Evolutionary conservation across 257 asterid genomes (phyloP), one percentile per base, ranked within the genome.

Genomic region (Marsdenia floribunda): DNA sequence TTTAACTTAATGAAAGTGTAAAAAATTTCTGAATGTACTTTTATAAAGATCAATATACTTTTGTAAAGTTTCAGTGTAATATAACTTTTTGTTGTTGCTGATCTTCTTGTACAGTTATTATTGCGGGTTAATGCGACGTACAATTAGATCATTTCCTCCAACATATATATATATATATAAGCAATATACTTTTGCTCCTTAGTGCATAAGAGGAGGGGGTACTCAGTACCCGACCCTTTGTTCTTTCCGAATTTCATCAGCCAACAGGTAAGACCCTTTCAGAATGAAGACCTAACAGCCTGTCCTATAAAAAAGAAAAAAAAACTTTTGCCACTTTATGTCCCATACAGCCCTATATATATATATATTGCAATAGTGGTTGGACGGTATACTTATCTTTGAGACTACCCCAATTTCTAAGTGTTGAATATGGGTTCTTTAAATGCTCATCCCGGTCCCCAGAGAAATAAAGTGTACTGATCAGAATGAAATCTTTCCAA

Each of bases 401-500:
- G 58, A 71, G 77, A 71, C 49, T 44, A 44, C 77, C 68, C 68
- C 69, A 40, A 29, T 49, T 21, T 12, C 29, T 13, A 42, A 50
- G 46, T 40, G 46, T 40, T 5, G 46, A 66, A 64, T 24, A 50
- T 69, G 58, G 40, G 13, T 66, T 46, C 13, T 44, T 42, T 22
- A 68, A 68, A 29, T 0, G 33, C 33, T 29, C 33, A 29, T 29
- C 33, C 33, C 33, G 33, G 33, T 0, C 44, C 68, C 37, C 67
- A 10, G 18, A 38, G 76, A 54, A 71, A 52, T 66, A 54, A 33
- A 33, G 72, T 35, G 55, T 49, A 65, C 22, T 33, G 29, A 22
- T 33, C 3, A 46, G 40, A 69, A 24, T 38, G 58, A 57, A 38
- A 70, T 50, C 73, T 78, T 81, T 75, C 81, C 84, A 42, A 80